phyloP scores from a whole-genome alignment of 2,329 filamentous ascomycete genomes.

The Pseudocercospora fijiensis region DNA sequence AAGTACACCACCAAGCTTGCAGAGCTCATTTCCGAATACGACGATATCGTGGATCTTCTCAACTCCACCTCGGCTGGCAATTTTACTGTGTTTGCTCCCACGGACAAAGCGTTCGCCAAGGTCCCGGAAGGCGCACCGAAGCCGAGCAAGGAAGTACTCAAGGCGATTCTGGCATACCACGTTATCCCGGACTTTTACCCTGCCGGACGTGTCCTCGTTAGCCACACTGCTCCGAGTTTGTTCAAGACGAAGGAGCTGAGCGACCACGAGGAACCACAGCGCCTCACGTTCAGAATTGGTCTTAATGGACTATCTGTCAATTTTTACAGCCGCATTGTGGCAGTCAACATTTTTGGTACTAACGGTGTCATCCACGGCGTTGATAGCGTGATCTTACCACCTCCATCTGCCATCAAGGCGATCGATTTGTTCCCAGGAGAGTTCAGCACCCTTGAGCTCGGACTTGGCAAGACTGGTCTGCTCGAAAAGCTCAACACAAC shows the following conservation, averaged over 20 bases:
- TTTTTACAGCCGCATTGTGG: constrained; percentile 70
- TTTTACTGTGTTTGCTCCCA: constrained; percentile 79
- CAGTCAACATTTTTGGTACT: constrained; percentile 67
- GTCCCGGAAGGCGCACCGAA: constrained; percentile 57
- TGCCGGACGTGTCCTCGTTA: constrained; percentile 62
- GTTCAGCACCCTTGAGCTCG: constrained; percentile 78
- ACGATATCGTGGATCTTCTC: constrained; percentile 68
- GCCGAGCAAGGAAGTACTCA: constrained; percentile 68
- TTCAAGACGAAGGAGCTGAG: constrained; percentile 61
- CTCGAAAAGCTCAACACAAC: constrained; percentile 57
- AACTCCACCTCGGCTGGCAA: constrained; percentile 69
- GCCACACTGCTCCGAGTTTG: constrained; percentile 72
- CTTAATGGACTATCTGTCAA: constrained; percentile 69
- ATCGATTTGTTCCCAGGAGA: constrained; percentile 64
- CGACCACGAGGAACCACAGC: constrained; percentile 61
- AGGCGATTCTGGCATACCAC: constrained; percentile 72
- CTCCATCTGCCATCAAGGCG: constrained; percentile 63
- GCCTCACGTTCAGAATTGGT: constrained; percentile 66
- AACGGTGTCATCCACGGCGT: constrained; percentile 82
- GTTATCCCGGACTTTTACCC: constrained; percentile 67
- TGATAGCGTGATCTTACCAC: constrained; percentile 73
- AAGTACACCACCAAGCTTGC: constrained; percentile 77
- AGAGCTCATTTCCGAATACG: constrained; percentile 69
- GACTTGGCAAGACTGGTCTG: constrained; percentile 71
- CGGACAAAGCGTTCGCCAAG: constrained; percentile 71